Percentiles rank a stretch among this genome's conserved stretches.
Conservation (phyloP, 495 filamentous ascomycete genomes). For the Talaromyces borbonicus region DNA sequence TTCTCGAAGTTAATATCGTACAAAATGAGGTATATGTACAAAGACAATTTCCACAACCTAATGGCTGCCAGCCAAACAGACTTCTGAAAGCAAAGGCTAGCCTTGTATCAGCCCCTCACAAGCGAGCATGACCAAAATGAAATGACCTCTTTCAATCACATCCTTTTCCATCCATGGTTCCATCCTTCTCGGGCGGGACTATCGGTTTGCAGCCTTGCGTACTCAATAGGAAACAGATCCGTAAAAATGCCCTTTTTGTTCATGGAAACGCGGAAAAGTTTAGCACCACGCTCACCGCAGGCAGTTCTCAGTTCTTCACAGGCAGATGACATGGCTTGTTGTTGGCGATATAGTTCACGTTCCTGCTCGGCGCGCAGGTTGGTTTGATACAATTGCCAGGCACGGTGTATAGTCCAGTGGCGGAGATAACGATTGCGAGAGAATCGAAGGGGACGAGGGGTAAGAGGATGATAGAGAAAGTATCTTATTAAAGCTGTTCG, state of each 20-base stretch:
- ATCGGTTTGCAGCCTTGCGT: slow-evolving; percentile 74
- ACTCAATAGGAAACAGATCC: slow-evolving; percentile 71
- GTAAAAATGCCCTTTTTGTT: slow-evolving; percentile 69
- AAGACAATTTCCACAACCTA: too few species aligned
- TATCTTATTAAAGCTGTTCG: slow-evolving; percentile 54
- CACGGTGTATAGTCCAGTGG: slow-evolving; percentile 99
- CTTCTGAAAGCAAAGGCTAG: too few species aligned
- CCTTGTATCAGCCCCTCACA: too few species aligned
- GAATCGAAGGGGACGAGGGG: slow-evolving; percentile 73
- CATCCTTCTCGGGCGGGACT: slow-evolving; percentile 60
- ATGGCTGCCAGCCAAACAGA: too few species aligned
- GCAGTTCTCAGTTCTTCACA: slow-evolving; percentile 72
- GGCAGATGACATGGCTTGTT: slow-evolving; percentile 67
- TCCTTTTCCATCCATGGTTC: slow-evolving; percentile 56
- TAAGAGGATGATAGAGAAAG: slow-evolving; percentile 52
- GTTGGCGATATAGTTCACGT: slow-evolving; percentile 58
- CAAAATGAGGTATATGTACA: too few species aligned
- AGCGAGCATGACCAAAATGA: too few species aligned
- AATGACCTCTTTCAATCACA: slow-evolving; percentile 8
- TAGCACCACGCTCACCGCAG: slow-evolving; percentile 56
- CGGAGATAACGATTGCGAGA: slow-evolving; percentile 79
- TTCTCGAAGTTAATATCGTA: too few species aligned
- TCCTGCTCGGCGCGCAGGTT: slow-evolving; percentile 50
- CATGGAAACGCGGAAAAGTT: slow-evolving; percentile 74
- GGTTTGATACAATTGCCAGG: slow-evolving; percentile 67